Base-by-base conservation (phyloP, 2,329 filamentous ascomycete genomes). In the Penicillium sp. region DNA sequence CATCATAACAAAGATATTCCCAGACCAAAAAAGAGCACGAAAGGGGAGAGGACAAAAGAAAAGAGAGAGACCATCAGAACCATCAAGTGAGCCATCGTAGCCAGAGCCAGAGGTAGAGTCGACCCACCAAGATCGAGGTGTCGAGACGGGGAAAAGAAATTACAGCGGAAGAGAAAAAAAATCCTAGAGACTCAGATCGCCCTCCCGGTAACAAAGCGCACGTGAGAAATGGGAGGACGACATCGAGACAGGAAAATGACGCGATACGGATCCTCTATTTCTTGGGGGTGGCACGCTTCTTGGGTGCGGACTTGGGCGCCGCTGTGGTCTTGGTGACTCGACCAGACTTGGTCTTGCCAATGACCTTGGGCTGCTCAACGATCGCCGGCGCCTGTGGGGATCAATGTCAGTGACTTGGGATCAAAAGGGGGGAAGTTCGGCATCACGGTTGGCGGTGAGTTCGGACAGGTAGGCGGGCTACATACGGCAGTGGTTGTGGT, bases 291-390 rank as follows among this genome's bases (percentile, higher is more conserved):
- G 78, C 66, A 33, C 78, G 75, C 72, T 81, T 83, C 73, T 81
- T 82, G 65, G 79, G 72, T 5, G 82, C 74, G 52, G 81, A 78
- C 69, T 78, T 75, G 62, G 77, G 67, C 13, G 76, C 73, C 37
- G 80, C 76, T 40, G 80, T 80, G 45, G 82, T 78, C 87, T 95
- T 96, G 71, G 89, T 87, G 71, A 96, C 89, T 69, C 92, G 89
- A 52, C 92, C 92, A 57, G 91, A 89, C 86, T 95, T 95, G 77
- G 92, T 93, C 86, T 91, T 93, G 76, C 85, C 86, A 55, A 93
- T 80, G 52, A 89, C 83, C 72, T 88, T 87, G 65, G 87, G 83
- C 79, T 89, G 88, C 68, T 92, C 88, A 59, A 88, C 84, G 53
- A 89, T 82, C 66, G 88, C 88, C 60, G 87, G 85, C 16, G 86